Evolutionary conservation across 2,329 filamentous ascomycete species (phyloP).

Genomic region (Botryotinia globosa): DNA sequence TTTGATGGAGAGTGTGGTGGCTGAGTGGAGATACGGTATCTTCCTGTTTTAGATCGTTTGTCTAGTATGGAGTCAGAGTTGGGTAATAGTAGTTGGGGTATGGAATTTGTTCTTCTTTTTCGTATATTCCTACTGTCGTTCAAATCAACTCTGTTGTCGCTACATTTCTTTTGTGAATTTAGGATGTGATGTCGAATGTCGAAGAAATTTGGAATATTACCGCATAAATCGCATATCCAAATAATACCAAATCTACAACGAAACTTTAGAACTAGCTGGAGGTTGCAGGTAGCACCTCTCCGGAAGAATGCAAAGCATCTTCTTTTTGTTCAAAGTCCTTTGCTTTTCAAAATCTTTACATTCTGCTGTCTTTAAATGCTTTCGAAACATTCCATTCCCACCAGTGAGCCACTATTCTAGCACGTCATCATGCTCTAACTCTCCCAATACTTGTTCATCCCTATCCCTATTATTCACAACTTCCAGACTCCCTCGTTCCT

Average conservation of each 20-base stretch:
- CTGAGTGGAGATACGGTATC: neutral
- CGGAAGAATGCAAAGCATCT: too few relatives aligned
- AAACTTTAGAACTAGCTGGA: neutral
- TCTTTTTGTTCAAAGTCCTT: neutral
- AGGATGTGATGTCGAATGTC: neutral
- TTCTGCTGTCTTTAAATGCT: too few relatives aligned
- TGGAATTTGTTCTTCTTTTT: rapidly evolving
- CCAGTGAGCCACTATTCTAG: too few relatives aligned
- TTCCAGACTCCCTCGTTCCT: neutral
- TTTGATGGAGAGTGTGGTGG: rapidly evolving
- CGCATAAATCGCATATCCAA: neutral
- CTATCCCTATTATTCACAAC: too few relatives aligned
- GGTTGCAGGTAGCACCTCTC: neutral
- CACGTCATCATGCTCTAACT: too few relatives aligned
- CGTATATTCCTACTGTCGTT: neutral
- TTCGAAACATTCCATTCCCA: too few relatives aligned
- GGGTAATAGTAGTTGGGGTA: neutral
- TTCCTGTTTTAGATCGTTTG: neutral
- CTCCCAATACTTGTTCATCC: too few relatives aligned
- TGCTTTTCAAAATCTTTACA: too few relatives aligned
- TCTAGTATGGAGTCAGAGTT: neutral
- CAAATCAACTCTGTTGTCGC: rapidly evolving
- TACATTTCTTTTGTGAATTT: neutral
- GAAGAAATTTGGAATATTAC: rapidly evolving
- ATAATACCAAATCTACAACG: too few relatives aligned